Conservation (phyloP, 2,329 filamentous ascomycete species). For the Colletotrichum gigasporum region DNA sequence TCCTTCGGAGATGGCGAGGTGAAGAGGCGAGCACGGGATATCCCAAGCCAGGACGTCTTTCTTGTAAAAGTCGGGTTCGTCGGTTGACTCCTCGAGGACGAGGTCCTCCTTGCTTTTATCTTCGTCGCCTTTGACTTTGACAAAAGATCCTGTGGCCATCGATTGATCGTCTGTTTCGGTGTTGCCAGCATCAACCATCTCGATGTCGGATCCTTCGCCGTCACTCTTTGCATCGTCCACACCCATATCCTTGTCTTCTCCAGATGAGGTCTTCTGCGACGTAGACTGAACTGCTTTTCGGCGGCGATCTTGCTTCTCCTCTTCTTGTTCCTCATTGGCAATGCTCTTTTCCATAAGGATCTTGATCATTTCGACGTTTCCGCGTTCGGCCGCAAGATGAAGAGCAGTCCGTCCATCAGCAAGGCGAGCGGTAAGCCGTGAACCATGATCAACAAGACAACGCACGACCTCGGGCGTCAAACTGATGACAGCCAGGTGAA, state of each 20-base stretch:
- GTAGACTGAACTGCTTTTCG: constrained; percentile 46
- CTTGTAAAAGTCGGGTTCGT: constrained; percentile 83
- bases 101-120: constrained; percentile 48
- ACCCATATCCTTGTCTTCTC: constrained; percentile 36
- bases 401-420: constrained; percentile 84
- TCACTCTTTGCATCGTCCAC: constrained; percentile 44
- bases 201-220: constrained; percentile 52
- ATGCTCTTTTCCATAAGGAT: constrained; percentile 79
- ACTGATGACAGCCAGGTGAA: constrained; percentile 78
- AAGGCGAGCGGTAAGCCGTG: constrained; percentile 77
- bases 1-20: constrained; percentile 80
- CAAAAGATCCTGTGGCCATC: constrained; percentile 76
- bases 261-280: constrained; percentile 36
- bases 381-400: constrained; percentile 81
- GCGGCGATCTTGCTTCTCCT: constrained; percentile 63
- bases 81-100: constrained; percentile 59
- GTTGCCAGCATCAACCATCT: constrained; percentile 55
- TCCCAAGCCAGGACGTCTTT: constrained; percentile 86
- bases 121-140: constrained; percentile 68
- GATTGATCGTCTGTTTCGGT: constrained; percentile 62
- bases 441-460: constrained; percentile 75
- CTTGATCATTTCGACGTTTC: constrained; percentile 74
- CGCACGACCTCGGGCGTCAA: constrained; percentile 77
- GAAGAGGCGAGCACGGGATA: constrained; percentile 75
- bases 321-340: constrained; percentile 75